Conservation (phyloP, 768 basidiomycete genomes). For the Cystobasidium tubakii region DNA sequence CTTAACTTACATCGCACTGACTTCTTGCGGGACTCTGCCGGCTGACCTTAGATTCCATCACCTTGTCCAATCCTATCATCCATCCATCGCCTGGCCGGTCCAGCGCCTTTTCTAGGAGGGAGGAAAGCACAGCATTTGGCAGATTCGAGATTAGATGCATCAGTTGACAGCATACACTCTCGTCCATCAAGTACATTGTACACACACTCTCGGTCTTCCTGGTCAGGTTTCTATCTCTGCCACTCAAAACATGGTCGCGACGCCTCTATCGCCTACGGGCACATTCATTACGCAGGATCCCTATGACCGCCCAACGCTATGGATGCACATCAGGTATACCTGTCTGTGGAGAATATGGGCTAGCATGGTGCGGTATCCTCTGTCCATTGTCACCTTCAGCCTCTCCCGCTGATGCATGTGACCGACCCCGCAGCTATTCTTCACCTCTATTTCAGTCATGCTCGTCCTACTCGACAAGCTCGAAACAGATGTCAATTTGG, state of each 20-base stretch:
- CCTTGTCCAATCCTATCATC: no score
- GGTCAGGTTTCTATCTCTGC: no score
- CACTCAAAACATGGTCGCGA: neutral
- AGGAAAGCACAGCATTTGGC: no score
- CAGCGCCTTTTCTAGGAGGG: neutral
- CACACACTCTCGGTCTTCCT: neutral
- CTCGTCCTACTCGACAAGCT: constrained; percentile 14
- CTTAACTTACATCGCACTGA: neutral
- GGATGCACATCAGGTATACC: constrained; percentile 15
- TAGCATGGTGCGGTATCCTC: constrained; percentile 1
- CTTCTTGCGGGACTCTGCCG: neutral
- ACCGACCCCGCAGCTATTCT: neutral
- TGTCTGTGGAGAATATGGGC: constrained; percentile 27
- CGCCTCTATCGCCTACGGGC: neutral
- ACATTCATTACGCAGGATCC: neutral
- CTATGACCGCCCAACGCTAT: neutral
- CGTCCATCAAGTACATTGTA: neutral
- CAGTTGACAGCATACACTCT: neutral
- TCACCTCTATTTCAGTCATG: constrained; percentile 17
- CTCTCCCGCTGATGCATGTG: neutral
- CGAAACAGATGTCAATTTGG: neutral
- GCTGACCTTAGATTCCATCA: no score
- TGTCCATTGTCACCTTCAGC: neutral
- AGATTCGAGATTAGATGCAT: no score
- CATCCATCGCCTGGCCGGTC: neutral